A percentile compares a stretch with the other conserved stretches of the same genome.
These are phyloP conservation scores for Nasturtium officinale DNA, from an alignment of 345 rosid species.

Conservation along the genomic window DNA sequence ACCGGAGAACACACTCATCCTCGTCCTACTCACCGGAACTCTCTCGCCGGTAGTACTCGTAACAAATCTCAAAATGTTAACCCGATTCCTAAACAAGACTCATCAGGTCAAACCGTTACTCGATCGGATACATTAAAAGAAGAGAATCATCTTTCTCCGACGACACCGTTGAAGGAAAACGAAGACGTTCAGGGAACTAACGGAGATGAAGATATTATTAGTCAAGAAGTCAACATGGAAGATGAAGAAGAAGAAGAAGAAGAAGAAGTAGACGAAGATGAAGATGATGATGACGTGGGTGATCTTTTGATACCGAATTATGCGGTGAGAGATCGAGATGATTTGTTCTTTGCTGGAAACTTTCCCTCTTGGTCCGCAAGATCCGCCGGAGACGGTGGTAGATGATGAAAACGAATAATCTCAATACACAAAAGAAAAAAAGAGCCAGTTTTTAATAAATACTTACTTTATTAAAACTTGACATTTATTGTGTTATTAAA, in stretches of 20 bases:
- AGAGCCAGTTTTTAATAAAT: slow-evolving; percentile 19
- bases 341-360: slow-evolving; percentile 46
- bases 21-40: slow-evolving; percentile 82
- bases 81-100: slow-evolving; percentile 32
- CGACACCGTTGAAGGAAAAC: slow-evolving; percentile 50
- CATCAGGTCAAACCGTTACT: slow-evolving; percentile 15
- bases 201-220: slow-evolving; percentile 37
- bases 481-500: slow-evolving; percentile 39
- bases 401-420: slow-evolving; percentile 31
- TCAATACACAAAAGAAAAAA: background rate
- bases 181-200: slow-evolving; percentile 29
- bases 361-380: slow-evolving; percentile 49
- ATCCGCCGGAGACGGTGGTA: slow-evolving; percentile 45
- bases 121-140: slow-evolving; percentile 2
- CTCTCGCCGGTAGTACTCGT: slow-evolving; percentile 89
- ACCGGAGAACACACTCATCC: slow-evolving; percentile 94
- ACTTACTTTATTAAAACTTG: slow-evolving; percentile 12
- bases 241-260: slow-evolving; percentile 27
- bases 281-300: slow-evolving; percentile 48
- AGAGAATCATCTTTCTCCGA: slow-evolving; percentile 56
- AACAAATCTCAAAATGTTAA: slow-evolving; percentile 49
- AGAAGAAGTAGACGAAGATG: background rate
- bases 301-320: slow-evolving; percentile 62
- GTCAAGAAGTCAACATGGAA: slow-evolving; percentile 38
- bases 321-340: slow-evolving; percentile 56